phyloP scores from a whole-genome alignment of 345 rosid species.

The Citrus hindsii region DNA sequence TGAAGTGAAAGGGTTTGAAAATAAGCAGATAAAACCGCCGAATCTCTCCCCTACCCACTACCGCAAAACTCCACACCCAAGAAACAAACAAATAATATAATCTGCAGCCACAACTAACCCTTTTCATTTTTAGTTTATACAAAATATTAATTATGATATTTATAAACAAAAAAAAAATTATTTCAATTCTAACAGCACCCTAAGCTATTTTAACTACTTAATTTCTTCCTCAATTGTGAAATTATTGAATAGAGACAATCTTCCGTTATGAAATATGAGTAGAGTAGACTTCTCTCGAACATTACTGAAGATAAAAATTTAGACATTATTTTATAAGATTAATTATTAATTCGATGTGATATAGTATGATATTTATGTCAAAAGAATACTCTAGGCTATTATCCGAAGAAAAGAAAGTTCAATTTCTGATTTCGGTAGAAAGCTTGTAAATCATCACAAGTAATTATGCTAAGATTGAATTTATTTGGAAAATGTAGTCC shows the following conservation, averaged over 20 bases:
- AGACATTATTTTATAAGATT: fast-evolving
- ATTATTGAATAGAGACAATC: too few relatives aligned
- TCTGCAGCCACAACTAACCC: not conserved
- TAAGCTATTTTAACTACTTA: too few relatives aligned
- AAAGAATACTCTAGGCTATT: not conserved
- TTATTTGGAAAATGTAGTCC: not conserved
- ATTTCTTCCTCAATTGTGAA: fast-evolving
- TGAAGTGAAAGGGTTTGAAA: slow-evolving; percentile 20
- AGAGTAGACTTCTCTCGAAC: fast-evolving
- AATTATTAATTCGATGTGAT: too few relatives aligned
- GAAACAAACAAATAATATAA: not conserved
- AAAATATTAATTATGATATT: too few relatives aligned
- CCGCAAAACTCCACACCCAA: slow-evolving; percentile 12
- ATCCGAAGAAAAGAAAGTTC: not conserved
- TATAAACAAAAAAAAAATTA: too few relatives aligned
- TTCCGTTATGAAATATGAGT: too few relatives aligned
- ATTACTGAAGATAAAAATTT: fast-evolving
- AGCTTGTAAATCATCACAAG: not conserved
- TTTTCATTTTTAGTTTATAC: not conserved
- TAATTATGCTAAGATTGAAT: not conserved
- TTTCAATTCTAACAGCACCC: too few relatives aligned
- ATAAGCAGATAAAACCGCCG: slow-evolving; percentile 8
- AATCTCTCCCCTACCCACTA: slow-evolving; percentile 17
- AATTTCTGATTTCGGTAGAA: not conserved
- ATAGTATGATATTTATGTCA: too few relatives aligned